Evolutionary conservation across 768 basidiomycete species (phyloP).

Genomic region (Omphalotus guepiniiformis): DNA sequence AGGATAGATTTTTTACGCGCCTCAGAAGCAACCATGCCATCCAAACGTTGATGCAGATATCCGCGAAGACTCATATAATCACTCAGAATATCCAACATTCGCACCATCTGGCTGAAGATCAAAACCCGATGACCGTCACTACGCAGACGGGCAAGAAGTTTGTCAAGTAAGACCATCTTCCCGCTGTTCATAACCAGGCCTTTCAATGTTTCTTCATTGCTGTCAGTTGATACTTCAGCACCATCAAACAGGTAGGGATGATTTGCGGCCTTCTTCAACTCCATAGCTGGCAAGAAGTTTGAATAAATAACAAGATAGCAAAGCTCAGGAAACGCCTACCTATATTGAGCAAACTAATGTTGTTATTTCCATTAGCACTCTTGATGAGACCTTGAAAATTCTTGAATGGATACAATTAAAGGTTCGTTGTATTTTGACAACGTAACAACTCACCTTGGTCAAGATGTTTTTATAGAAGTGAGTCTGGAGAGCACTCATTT

Average conservation of each 20-base stretch:
- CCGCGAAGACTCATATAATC: slow-evolving; percentile 92
- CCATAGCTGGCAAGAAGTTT: slow-evolving; percentile 67
- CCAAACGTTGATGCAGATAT: slow-evolving; percentile 90
- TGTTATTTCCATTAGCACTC: slow-evolving; percentile 83
- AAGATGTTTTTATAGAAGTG: slow-evolving; percentile 99
- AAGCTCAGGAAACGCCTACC: slow-evolving; percentile 37
- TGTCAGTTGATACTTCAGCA: slow-evolving; percentile 64
- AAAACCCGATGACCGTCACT: slow-evolving; percentile 94
- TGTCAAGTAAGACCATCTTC: slow-evolving; percentile 97
- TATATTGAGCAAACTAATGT: slow-evolving; percentile 95
- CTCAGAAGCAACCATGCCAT: slow-evolving; percentile 94
- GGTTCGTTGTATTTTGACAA: slow-evolving; percentile 2
- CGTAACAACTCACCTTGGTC: slow-evolving; percentile 58
- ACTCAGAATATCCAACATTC: slow-evolving; percentile 96
- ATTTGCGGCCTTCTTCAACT: slow-evolving; percentile 97
- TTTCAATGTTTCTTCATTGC: slow-evolving; percentile 79
- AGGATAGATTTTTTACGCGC: slow-evolving; percentile 93
- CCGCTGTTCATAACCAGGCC: slow-evolving; percentile 99
- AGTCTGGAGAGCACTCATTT: slow-evolving; percentile 95
- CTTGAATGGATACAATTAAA: slow-evolving; percentile 34
- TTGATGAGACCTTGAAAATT: slow-evolving; percentile 93
- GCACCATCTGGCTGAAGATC: slow-evolving; percentile 99
- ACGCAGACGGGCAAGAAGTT: slow-evolving; percentile 85
- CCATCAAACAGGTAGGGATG: slow-evolving; percentile 98
- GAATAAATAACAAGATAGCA: slow-evolving; percentile 5